Conservation (phyloP, 345 rosid genomes). For the Syzygium grande region DNA sequence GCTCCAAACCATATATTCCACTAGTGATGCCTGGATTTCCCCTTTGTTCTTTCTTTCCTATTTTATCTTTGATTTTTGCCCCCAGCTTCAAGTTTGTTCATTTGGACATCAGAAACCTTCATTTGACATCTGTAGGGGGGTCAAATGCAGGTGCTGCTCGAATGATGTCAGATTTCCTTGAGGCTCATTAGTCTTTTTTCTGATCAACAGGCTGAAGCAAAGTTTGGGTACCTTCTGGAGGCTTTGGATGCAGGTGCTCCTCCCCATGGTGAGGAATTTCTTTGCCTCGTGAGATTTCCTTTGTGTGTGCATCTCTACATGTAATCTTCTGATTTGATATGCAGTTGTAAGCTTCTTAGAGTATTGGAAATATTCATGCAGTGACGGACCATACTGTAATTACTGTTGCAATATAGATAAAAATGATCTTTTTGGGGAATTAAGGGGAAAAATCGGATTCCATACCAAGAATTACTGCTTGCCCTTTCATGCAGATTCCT, state of each 20-base stretch:
- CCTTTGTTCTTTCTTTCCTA: too few relatives aligned
- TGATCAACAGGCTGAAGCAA: conserved; percentile 59
- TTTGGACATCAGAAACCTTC: not conserved
- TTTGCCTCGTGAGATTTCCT: not conserved
- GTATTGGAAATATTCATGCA: not conserved
- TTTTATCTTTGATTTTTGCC: not conserved
- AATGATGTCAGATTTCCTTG: not conserved
- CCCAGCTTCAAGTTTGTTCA: not conserved
- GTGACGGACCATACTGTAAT: not conserved
- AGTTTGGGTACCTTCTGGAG: conserved; percentile 95
- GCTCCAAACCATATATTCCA: not conserved
- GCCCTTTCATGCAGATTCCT: not conserved
- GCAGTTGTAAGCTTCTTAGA: not conserved
- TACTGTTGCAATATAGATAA: not conserved
- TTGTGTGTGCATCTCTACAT: not conserved
- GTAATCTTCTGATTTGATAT: not conserved
- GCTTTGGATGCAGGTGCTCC: conserved; percentile 99
- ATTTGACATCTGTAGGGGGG: not conserved
- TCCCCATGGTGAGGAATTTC: conserved; percentile 67
- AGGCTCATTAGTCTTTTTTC: not conserved
- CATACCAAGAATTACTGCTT: not conserved
- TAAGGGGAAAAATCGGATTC: not conserved
- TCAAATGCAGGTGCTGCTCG: not conserved
- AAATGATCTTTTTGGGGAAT: not conserved
- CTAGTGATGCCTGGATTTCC: not conserved